Conservation (phyloP, 495 filamentous ascomycete genomes). For the Daldinia concentrica region DNA sequence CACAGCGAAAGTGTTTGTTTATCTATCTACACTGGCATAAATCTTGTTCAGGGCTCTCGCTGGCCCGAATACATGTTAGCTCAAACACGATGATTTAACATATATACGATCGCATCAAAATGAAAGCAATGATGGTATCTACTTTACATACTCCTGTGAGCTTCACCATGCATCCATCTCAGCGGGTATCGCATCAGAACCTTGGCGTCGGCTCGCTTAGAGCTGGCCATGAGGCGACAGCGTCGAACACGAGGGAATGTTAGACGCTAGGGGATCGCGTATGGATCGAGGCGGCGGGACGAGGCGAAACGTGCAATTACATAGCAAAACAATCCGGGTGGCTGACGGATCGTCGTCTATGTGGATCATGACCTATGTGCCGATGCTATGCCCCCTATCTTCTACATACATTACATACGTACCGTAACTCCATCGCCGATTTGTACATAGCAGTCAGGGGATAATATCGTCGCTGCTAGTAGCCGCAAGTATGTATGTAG, state of each 20-base stretch:
- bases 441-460: neutral
- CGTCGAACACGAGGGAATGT: neutral
- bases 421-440: neutral
- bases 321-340: conserved; percentile 10
- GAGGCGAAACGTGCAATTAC: neutral
- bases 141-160: neutral
- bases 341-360: neutral
- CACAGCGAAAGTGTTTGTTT: neutral
- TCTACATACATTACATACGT: conserved; percentile 1
- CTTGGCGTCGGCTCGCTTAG: neutral
- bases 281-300: conserved; percentile 7
- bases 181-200: neutral
- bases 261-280: conserved; percentile 1
- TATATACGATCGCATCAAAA: conserved; percentile 6
- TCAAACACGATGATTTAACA: neutral
- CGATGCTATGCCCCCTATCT: conserved; percentile 9
- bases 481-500: conserved; percentile 2
- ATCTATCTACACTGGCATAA: neutral
- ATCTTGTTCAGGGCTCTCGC: neutral
- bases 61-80: neutral
- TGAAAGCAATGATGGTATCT: conserved; percentile 9
- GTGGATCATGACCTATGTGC: conserved; percentile 22
- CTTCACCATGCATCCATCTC: neutral
- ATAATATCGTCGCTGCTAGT: conserved; percentile 13
- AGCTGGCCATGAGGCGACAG: neutral